Percentiles rank a stretch among this genome's conserved stretches.
These are phyloP conservation scores for Suillus subluteus DNA, from an alignment of 768 basidiomycete genomes.

Conservation along the genomic window DNA sequence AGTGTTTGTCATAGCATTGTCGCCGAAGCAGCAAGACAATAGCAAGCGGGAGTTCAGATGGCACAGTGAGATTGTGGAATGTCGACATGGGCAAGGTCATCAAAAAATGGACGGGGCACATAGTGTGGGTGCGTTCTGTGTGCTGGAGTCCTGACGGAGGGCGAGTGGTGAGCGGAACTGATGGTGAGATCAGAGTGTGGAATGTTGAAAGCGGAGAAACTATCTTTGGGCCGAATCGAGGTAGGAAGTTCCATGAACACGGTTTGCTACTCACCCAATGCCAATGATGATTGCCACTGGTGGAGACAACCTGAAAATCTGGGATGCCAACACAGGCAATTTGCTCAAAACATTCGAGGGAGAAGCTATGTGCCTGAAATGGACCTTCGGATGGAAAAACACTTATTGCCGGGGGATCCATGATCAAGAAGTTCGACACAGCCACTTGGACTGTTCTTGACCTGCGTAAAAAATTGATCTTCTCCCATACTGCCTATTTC, in stretches of 20 bases:
- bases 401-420: background rate
- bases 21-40: background rate
- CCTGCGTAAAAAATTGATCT: too few species aligned
- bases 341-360: too few species aligned
- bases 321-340: too few species aligned
- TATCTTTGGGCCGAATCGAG: background rate
- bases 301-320: too few species aligned
- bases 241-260: too few species aligned
- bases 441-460: background rate
- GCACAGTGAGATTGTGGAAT: background rate
- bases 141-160: background rate
- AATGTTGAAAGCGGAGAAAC: background rate
- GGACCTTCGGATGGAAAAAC: background rate
- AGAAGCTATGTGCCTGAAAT: background rate
- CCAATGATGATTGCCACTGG: too few species aligned
- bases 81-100: background rate
- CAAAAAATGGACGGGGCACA: background rate
- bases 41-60: background rate
- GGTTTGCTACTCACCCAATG: too few species aligned
- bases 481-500: too few species aligned
- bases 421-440: background rate
- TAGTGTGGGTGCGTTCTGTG: background rate
- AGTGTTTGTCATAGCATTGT: background rate
- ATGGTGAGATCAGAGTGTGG: background rate
- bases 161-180: background rate